A percentile compares a stretch with the other conserved stretches of the same genome.
phyloP scores from a whole-genome alignment of 768 basidiomycete genomes.

The Ramaria sp. region DNA sequence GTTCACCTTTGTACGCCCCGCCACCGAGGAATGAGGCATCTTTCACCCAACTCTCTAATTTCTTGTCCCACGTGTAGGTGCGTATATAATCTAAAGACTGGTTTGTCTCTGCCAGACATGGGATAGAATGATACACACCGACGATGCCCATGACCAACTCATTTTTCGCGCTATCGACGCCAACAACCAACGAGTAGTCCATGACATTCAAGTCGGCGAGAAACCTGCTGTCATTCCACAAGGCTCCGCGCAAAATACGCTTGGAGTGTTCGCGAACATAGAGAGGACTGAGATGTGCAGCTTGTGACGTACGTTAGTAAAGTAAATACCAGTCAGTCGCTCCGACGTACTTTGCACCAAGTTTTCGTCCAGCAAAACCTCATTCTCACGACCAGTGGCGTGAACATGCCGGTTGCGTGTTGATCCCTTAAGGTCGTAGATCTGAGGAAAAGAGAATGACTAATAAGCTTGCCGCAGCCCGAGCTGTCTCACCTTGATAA shows the following conservation, averaged over 20 bases:
- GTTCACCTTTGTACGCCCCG: slow-evolving; percentile 73
- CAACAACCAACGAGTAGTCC: slow-evolving; percentile 96
- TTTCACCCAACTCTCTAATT: slow-evolving; percentile 96
- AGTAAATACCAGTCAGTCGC: slow-evolving; percentile 7
- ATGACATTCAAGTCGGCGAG: slow-evolving; percentile 90
- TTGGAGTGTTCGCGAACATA: slow-evolving; percentile 97
- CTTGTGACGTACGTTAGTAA: slow-evolving; percentile 18
- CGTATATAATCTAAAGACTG: slow-evolving; percentile 76
- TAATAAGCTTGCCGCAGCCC: not conserved
- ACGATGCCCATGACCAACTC: slow-evolving; percentile 97
- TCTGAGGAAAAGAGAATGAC: slow-evolving; percentile 33
- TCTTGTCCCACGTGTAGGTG: slow-evolving; percentile 98
- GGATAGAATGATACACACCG: slow-evolving; percentile 42
- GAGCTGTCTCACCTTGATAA: slow-evolving; percentile 60
- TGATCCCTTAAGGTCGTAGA: slow-evolving; percentile 96
- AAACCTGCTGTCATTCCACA: slow-evolving; percentile 95
- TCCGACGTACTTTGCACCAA: slow-evolving; percentile 70
- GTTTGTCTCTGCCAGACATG: too few species aligned
- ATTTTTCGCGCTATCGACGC: slow-evolving; percentile 79
- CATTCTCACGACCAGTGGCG: slow-evolving; percentile 81
- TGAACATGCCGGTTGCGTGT: slow-evolving; percentile 89
- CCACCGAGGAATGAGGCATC: slow-evolving; percentile 82
- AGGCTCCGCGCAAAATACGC: slow-evolving; percentile 77
- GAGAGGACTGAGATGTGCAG: slow-evolving; percentile 78
- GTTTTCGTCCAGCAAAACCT: slow-evolving; percentile 95